These are phyloP conservation scores for Stachybotrys chlorohalonatus DNA, from an alignment of 2,329 filamentous ascomycete genomes.

Conservation along the genomic window DNA sequence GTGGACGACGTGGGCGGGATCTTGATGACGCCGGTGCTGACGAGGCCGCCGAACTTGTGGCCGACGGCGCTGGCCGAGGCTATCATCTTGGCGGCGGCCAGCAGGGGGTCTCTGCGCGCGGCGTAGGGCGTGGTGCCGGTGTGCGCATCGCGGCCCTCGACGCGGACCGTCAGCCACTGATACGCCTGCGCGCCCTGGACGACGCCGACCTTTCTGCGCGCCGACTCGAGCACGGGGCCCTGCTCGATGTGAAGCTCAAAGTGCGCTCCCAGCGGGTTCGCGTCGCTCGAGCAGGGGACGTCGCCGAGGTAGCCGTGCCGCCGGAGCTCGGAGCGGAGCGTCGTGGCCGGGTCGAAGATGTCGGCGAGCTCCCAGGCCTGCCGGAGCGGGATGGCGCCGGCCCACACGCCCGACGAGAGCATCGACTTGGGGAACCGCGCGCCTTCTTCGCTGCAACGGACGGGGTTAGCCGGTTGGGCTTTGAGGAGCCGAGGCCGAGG, in stretches of 20 bases:
- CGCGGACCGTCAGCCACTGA: slow-evolving; percentile 19
- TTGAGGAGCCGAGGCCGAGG: background rate
- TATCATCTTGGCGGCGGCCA: slow-evolving; percentile 25
- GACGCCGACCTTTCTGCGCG: slow-evolving; percentile 17
- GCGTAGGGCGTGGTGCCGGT: slow-evolving; percentile 21
- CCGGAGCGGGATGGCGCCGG: slow-evolving; percentile 54
- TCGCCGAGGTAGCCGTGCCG: slow-evolving; percentile 61
- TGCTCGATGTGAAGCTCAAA: slow-evolving; percentile 82
- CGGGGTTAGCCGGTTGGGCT: background rate
- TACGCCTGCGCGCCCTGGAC: slow-evolving; percentile 23
- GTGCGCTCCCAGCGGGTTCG: slow-evolving; percentile 59
- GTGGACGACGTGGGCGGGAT: slow-evolving; percentile 53
- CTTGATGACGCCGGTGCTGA: slow-evolving; percentile 21
- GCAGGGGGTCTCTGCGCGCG: slow-evolving; percentile 21
- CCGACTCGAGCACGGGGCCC: slow-evolving; percentile 59
- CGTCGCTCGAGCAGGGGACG: slow-evolving; percentile 11
- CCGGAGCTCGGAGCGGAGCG: slow-evolving; percentile 42
- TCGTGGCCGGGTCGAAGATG: slow-evolving; percentile 21
- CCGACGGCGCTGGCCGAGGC: slow-evolving; percentile 16
- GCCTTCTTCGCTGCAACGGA: slow-evolving; percentile 57
- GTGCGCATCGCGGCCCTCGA: slow-evolving; percentile 19
- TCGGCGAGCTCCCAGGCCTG: slow-evolving; percentile 56
- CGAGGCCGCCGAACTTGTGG: slow-evolving; percentile 13
- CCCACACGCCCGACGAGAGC: slow-evolving; percentile 72
- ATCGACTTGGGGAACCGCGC: slow-evolving; percentile 71